A percentile compares a stretch with the other conserved stretches of the same genome.
These are phyloP conservation scores for Cucurbita maxima DNA, from an alignment of 306 rosid species.

Conservation along the genomic window DNA sequence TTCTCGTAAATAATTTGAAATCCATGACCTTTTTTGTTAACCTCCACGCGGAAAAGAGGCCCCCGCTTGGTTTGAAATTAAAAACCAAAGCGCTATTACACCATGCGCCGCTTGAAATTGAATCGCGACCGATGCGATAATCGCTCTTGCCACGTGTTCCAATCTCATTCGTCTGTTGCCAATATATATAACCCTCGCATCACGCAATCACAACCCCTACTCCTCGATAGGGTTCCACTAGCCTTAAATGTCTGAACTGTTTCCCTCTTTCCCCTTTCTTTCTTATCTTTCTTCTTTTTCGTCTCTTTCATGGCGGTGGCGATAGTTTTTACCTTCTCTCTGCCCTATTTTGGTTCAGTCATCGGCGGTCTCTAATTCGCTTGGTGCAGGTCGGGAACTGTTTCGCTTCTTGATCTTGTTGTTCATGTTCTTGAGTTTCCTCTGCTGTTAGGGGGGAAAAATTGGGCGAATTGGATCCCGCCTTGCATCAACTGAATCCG, in stretches of 20 bases:
- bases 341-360: conserved; percentile 15
- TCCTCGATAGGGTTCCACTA: neutral
- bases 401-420: conserved; percentile 6
- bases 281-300: neutral
- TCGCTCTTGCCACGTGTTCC: neutral
- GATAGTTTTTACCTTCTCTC: neutral
- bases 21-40: neutral
- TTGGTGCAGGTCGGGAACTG: conserved; percentile 99
- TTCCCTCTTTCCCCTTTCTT: neutral
- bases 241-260: neutral
- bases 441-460: neutral
- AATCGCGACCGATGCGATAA: neutral
- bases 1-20: neutral
- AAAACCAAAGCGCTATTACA: neutral
- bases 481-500: conserved; percentile 97
- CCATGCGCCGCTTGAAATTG: neutral
- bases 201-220: conserved; percentile 3
- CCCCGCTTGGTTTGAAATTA: neutral
- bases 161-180: neutral
- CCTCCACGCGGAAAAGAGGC: neutral
- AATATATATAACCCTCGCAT: conserved; percentile 12
- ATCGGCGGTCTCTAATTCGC: conserved; percentile 96
- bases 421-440: neutral
- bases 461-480: conserved; percentile 55
- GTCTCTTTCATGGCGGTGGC: neutral